Percentiles rank a stretch among this genome's conserved stretches.
phyloP scores from a whole-genome alignment of 345 rosid genomes.

The Mallotus nudiflorus region DNA sequence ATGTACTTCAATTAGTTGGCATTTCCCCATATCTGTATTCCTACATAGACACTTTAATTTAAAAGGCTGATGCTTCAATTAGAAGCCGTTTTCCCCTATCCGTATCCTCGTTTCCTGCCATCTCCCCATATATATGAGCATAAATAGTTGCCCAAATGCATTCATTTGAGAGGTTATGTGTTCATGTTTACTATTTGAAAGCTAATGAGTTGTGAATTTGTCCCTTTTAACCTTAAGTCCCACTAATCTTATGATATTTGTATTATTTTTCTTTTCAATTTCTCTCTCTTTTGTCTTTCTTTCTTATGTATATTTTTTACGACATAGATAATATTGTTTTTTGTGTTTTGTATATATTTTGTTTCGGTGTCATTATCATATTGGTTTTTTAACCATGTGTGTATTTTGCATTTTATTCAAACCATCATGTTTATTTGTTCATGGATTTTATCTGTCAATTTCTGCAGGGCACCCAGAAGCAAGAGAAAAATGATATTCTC shows the following conservation, averaged over 20 bases:
- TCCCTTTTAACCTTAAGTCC: background rate
- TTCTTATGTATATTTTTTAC: background rate
- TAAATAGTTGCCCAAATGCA: background rate
- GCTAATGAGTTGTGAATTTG: background rate
- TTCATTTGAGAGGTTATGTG: background rate
- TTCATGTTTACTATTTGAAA: background rate
- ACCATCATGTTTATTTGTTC: background rate
- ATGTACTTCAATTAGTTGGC: too few species aligned
- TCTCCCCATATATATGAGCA: background rate
- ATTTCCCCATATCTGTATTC: too few species aligned
- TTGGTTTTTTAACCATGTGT: background rate
- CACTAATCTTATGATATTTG: background rate
- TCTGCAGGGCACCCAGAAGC: constrained; percentile 69
- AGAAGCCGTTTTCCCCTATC: too few species aligned
- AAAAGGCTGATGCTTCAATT: too few species aligned
- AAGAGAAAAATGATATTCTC: constrained; percentile 83
- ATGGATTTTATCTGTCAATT: constrained; percentile 16
- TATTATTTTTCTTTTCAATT: background rate
- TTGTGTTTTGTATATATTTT: background rate
- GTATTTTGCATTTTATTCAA: background rate
- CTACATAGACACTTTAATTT: too few species aligned
- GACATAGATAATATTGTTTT: too few species aligned
- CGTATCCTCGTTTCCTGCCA: too few species aligned
- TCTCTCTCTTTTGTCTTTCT: background rate
- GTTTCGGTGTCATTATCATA: background rate